These are phyloP conservation scores for Cicer chorassanicum DNA, from an alignment of 306 rosid genomes.

Conservation along the genomic window DNA sequence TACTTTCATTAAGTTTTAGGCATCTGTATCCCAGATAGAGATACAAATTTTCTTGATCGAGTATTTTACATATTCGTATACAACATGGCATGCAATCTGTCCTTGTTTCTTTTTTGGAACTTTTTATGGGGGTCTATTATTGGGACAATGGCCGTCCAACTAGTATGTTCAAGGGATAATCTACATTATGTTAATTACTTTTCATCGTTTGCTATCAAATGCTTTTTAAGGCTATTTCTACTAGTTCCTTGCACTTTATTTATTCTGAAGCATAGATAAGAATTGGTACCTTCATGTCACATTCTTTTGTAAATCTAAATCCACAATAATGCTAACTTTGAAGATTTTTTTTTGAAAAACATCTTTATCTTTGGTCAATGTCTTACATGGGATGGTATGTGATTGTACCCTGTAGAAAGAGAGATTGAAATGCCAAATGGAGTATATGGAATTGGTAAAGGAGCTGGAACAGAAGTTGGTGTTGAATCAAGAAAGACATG, in stretches of 20 bases:
- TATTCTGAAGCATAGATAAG: constrained; percentile 19
- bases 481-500: constrained; percentile 68
- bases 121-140: background rate
- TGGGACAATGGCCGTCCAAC: constrained; percentile 21
- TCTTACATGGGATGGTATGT: constrained; percentile 36
- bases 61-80: constrained; percentile 10
- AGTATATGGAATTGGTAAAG: constrained; percentile 94
- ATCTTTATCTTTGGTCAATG: constrained; percentile 25
- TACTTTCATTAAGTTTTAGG: constrained; percentile 8
- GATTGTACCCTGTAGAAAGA: constrained; percentile 70
- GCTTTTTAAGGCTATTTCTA: constrained; percentile 4
- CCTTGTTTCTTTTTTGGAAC: background rate
- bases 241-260: background rate
- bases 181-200: constrained; percentile 16
- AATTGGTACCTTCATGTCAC: constrained; percentile 1
- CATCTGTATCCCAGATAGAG: constrained; percentile 2
- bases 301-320: constrained; percentile 31
- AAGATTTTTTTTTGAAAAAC: background rate
- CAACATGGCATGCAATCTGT: constrained; percentile 19
- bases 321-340: constrained; percentile 25
- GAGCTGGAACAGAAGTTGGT: constrained; percentile 95
- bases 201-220: background rate
- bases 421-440: constrained; percentile 88
- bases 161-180: constrained; percentile 27
- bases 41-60: background rate